Conservation (phyloP, 2,329 filamentous ascomycete genomes). For the Fusarium penzigii region DNA sequence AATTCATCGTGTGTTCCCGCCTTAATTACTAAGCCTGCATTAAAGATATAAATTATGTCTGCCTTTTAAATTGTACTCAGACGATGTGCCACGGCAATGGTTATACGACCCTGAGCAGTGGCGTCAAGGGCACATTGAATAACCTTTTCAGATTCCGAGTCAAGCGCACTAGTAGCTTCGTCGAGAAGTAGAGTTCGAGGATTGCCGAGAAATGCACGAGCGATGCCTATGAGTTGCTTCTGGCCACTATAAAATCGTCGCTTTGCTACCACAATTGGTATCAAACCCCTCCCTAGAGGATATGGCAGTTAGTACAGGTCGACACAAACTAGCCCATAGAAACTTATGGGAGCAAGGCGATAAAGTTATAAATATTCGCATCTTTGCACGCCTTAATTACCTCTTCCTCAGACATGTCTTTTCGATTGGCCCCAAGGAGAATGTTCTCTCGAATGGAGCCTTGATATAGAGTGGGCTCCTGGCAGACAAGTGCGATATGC, state of each 20-base stretch:
- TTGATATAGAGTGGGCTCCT: slow-evolving; percentile 94
- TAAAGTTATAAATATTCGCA: slow-evolving; percentile 91
- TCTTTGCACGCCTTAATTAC: slow-evolving; percentile 81
- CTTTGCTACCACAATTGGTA: slow-evolving; percentile 85
- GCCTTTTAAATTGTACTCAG: slow-evolving; percentile 92
- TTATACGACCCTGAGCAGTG: slow-evolving; percentile 81
- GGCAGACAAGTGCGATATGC: slow-evolving; percentile 83
- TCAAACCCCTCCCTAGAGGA: slow-evolving; percentile 88
- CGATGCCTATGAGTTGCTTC: slow-evolving; percentile 93
- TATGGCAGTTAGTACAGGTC: too few species aligned
- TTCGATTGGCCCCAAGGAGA: slow-evolving; percentile 69
- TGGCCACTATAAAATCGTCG: slow-evolving; percentile 86
- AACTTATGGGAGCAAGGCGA: slow-evolving; percentile 78
- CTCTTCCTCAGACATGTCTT: slow-evolving; percentile 69
- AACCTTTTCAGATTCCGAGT: slow-evolving; percentile 75
- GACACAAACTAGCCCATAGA: too few species aligned
- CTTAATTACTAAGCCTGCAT: too few species aligned
- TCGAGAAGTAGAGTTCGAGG: slow-evolving; percentile 85
- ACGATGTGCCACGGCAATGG: slow-evolving; percentile 91
- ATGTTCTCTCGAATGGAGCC: slow-evolving; percentile 92
- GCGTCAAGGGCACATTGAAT: slow-evolving; percentile 80
- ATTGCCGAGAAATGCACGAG: slow-evolving; percentile 82
- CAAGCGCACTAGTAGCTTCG: slow-evolving; percentile 77
- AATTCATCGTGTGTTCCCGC: too few species aligned
- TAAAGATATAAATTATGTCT: slow-evolving; percentile 95